Percentiles rank a stretch among this genome's conserved stretches.
phyloP scores from a whole-genome alignment of 441 rosid species.

The Euphorbia corollata region DNA sequence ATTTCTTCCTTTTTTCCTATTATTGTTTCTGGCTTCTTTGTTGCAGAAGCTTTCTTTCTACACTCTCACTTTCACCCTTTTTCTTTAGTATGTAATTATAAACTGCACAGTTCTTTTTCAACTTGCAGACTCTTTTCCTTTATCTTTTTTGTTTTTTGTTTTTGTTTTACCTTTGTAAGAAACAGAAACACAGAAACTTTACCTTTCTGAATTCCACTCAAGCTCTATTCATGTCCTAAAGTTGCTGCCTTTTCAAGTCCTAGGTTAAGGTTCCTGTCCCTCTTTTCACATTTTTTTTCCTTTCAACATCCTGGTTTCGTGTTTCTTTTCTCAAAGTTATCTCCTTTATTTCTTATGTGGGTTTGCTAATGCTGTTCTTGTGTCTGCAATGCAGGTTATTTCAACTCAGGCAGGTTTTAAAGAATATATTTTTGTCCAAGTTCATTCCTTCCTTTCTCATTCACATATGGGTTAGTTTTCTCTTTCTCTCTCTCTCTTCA shows the following conservation, averaged over 20 bases:
- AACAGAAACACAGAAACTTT: not conserved
- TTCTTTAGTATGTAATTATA: too few species aligned
- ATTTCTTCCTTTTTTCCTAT: too few species aligned
- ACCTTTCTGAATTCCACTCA: not conserved
- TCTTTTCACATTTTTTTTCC: not conserved
- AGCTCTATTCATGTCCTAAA: not conserved
- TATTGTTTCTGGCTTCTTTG: too few species aligned
- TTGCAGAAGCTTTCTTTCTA: too few species aligned
- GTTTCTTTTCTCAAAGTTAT: not conserved
- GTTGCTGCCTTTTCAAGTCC: conserved; percentile 1
- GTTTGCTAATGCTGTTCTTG: not conserved
- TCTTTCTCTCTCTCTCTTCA: not conserved
- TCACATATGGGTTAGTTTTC: conserved; percentile 24
- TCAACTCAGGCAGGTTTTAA: conserved; percentile 9
- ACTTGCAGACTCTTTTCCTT: not conserved
- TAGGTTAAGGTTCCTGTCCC: conserved; percentile 17
- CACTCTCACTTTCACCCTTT: not conserved
- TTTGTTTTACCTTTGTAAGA: not conserved
- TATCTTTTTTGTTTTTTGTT: not conserved
- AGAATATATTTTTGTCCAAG: conserved; percentile 15
- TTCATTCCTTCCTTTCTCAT: conserved; percentile 11
- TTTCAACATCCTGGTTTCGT: not conserved
- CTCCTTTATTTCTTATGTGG: conserved; percentile 2
- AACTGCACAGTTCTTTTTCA: not conserved
- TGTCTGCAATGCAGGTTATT: conserved; percentile 24